These are phyloP conservation scores for Simplicillium aogashimaense DNA, from an alignment of 2,329 filamentous ascomycete genomes.

Conservation along the genomic window DNA sequence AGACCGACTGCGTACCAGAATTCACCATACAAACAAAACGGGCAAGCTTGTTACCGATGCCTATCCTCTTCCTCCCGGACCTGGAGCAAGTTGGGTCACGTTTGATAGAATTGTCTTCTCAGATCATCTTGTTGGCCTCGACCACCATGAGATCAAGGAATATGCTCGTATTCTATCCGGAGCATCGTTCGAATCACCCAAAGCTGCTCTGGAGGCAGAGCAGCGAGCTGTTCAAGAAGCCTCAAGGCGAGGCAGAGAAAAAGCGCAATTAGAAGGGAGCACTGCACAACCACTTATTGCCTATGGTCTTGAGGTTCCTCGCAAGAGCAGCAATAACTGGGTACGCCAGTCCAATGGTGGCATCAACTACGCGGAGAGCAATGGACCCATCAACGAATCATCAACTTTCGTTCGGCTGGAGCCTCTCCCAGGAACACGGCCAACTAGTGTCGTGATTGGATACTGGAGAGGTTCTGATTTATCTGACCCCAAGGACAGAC, in stretches of 20 bases:
- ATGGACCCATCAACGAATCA: background rate
- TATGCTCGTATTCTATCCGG: constrained; percentile 47
- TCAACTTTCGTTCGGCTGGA: constrained; percentile 18
- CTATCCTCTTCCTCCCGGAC: constrained; percentile 43
- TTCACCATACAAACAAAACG: constrained; percentile 37
- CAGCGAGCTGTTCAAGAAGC: constrained; percentile 36
- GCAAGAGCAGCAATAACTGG: background rate
- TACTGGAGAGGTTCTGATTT: constrained; percentile 48
- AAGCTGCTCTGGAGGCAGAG: constrained; percentile 28
- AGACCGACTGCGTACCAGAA: constrained; percentile 49
- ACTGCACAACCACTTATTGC: constrained; percentile 34
- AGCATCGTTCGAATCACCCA: constrained; percentile 22
- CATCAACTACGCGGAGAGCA: no score
- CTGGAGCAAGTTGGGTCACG: constrained; percentile 54
- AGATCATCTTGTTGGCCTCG: constrained; percentile 42
- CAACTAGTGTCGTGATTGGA: constrained; percentile 48
- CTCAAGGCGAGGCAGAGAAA: constrained; percentile 28
- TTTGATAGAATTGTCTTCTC: constrained; percentile 52
- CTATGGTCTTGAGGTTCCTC: constrained; percentile 25
- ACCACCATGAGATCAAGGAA: constrained; percentile 50
- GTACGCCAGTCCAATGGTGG: no score
- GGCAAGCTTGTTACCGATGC: constrained; percentile 36
- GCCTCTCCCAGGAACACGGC: constrained; percentile 40
- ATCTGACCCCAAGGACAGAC: constrained; percentile 35
- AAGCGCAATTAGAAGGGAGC: constrained; percentile 32